Evolutionary conservation across 306 rosid species (phyloP).

Genomic region (Inga leiocalycina): DNA sequence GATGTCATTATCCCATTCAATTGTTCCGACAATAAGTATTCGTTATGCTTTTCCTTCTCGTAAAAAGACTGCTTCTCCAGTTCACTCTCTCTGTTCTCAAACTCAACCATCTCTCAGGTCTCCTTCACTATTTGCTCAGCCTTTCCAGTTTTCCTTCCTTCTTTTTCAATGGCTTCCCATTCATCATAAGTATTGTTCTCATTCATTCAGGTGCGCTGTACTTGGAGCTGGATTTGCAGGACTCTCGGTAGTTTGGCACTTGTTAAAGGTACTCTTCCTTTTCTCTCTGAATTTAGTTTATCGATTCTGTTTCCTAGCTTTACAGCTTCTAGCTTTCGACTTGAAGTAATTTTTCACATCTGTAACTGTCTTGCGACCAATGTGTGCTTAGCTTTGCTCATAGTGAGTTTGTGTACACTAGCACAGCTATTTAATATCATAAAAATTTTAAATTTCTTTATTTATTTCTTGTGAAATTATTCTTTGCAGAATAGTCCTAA

Average conservation of each 20-base stretch:
- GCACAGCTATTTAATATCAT: not conserved
- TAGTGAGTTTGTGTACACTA: too few species aligned
- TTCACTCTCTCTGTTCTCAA: conserved; percentile 42
- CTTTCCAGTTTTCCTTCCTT: not conserved
- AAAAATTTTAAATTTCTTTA: not conserved
- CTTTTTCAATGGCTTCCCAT: not conserved
- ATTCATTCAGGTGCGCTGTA: conserved; percentile 63
- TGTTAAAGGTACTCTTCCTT: conserved; percentile 49
- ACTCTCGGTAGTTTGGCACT: conserved; percentile 83
- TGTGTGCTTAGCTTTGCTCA: not conserved
- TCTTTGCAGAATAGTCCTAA: conserved; percentile 61
- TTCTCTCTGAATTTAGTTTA: conserved; percentile 5
- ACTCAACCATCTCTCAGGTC: conserved; percentile 61
- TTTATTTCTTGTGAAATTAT: conserved; percentile 18
- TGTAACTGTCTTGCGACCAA: not conserved
- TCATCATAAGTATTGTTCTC: not conserved
- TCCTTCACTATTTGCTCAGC: not conserved
- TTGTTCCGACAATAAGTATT: not conserved
- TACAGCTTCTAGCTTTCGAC: not conserved
- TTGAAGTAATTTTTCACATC: not conserved
- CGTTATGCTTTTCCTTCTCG: conserved; percentile 14
- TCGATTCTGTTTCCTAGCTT: not conserved
- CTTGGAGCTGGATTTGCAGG: conserved; percentile 99
- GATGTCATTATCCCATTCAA: conserved; percentile 10
- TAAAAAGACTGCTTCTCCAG: not conserved